Evolutionary conservation across 306 rosid genomes (phyloP), one percentile per base, ranked within the genome.

Genomic region (Acacia melanoxylon): DNA sequence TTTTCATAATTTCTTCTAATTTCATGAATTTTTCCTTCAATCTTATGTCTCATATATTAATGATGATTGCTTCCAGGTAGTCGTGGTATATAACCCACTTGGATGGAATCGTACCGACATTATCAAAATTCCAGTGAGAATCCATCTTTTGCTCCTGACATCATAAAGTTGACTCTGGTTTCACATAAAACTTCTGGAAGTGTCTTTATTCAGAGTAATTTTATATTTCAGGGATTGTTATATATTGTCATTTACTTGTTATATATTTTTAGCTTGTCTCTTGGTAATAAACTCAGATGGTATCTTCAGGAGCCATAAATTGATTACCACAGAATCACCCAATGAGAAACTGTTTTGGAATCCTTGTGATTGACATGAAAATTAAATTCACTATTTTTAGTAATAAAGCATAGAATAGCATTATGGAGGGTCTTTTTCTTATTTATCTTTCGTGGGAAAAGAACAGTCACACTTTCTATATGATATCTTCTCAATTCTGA

Each of bases 71-170:
- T 81, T 80, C 44, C 88, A 95, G 98, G 97, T 95, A 75, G 77
- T 91, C 35, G 95, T 95, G 77, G 94, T 86, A 25, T 95, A 95
- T 89, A 95, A 95, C 77, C 88, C 97, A 41, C 97, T 95, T 78
- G 98, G 98, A 76, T 95, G 98, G 98, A 87, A 49, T 37, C 95
- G 97, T 31, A 91, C 90, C 2, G 98, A 95, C 79, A 68, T 89
- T 24, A 78, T 93, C 78, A 88, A 84, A 84, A 90, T 95, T 85
- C 98, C 98, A 8, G 98, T 93, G 81, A 89, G 98, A 85, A 69
- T 75, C 49, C 41, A 19, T 49, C 44, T 4, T 10, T 51, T 33
- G 46, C 66, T 13, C 40, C 48, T 20, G 14, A 10, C 58, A 71
- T 44, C 6, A 24, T 25, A 44, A 37, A 70, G 35, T 42, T 13